Evolutionary conservation across 2,329 filamentous ascomycete species (phyloP).

Genomic region (Calonectria ilicicola): DNA sequence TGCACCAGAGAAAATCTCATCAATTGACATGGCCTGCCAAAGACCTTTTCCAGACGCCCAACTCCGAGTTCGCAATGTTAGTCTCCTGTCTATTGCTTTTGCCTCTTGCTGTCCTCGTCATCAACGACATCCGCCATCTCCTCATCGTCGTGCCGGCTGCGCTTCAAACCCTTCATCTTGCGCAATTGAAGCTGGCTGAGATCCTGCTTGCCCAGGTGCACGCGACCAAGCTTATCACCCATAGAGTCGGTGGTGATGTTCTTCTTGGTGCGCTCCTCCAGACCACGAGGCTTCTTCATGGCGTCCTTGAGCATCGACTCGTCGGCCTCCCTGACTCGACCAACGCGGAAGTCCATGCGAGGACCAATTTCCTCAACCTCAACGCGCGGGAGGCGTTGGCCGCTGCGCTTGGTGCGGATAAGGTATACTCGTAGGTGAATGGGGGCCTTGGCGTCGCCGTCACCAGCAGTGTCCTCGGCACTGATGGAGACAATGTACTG

Average conservation of each 20-base stretch:
- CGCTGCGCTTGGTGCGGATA: conserved; percentile 86
- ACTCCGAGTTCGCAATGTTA: conserved; percentile 42
- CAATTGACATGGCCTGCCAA: conserved; percentile 42
- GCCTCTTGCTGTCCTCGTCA: conserved; percentile 54
- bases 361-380: conserved; percentile 97
- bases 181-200: conserved; percentile 88
- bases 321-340: conserved; percentile 83
- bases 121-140: conserved; percentile 57
- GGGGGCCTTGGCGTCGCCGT: conserved; percentile 62
- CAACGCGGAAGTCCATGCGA: conserved; percentile 90
- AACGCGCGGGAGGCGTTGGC: conserved; percentile 87
- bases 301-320: conserved; percentile 87
- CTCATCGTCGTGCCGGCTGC: conserved; percentile 73
- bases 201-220: conserved; percentile 93
- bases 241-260: conserved; percentile 92
- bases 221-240: conserved; percentile 95
- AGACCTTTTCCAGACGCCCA: conserved; percentile 47
- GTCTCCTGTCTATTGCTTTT: conserved; percentile 45
- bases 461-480: conserved; percentile 72
- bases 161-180: conserved; percentile 99
- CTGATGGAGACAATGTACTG: conserved; percentile 89
- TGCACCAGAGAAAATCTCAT: conserved; percentile 34
- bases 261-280: conserved; percentile 89
- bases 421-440: conserved; percentile 84
- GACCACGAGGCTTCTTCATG: conserved; percentile 83